Conservation (phyloP, 306 rosid genomes). For the Rosa rugosa region DNA sequence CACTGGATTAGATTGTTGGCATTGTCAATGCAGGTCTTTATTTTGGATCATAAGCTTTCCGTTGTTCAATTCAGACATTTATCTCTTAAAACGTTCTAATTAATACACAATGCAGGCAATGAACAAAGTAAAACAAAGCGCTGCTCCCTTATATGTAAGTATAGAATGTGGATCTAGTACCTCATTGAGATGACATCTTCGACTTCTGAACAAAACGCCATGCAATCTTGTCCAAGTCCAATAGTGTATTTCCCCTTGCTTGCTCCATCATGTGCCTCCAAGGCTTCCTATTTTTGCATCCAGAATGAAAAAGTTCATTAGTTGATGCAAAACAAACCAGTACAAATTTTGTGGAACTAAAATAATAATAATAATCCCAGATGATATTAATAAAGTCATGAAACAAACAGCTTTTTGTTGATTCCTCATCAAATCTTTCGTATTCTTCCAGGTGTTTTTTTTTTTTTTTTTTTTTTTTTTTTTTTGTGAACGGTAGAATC, state of each 20-base stretch:
- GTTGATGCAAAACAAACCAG: slow-evolving; percentile 9
- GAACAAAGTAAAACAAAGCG: neutral
- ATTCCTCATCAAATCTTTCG: neutral
- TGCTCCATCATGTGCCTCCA: slow-evolving; percentile 97
- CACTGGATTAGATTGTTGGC: neutral
- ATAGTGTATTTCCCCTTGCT: slow-evolving; percentile 97
- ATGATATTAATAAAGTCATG: neutral
- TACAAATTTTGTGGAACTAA: neutral
- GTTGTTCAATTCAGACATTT: neutral
- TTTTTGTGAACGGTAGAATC: neutral
- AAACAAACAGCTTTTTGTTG: neutral
- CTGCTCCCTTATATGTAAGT: neutral
- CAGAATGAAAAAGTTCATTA: slow-evolving; percentile 18
- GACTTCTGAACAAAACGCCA: slow-evolving; percentile 88
- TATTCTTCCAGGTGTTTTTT: neutral
- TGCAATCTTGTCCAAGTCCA: slow-evolving; percentile 97
- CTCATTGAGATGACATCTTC: slow-evolving; percentile 99
- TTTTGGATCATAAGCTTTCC: slow-evolving; percentile 7
- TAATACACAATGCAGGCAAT: slow-evolving; percentile 3
- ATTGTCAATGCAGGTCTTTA: neutral
- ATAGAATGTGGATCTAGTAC: slow-evolving; percentile 36
- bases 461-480: neutral
- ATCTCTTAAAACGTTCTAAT: neutral
- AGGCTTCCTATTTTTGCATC: slow-evolving; percentile 55
- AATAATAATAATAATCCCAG: too few species aligned